Evolutionary conservation across 805 yeast genomes (phyloP), one percentile per base, ranked within the genome.

Genomic region (Saccharomycopsis selenospora): DNA sequence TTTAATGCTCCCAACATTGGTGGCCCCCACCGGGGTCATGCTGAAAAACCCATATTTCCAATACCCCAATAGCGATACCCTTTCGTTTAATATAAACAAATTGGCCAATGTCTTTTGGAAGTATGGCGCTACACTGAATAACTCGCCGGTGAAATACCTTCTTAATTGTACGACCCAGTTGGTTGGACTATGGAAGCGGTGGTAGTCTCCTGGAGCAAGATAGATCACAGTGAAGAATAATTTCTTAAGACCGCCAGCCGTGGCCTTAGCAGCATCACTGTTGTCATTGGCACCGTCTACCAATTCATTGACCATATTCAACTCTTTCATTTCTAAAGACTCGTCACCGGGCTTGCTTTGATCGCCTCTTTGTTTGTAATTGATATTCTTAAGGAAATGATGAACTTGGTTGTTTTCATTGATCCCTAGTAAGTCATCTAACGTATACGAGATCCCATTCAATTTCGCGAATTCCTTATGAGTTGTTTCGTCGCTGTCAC

Each of bases 1-100:
- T 51, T 84, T 81, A 56, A 93, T 93, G 59, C 95, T 84, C 4
- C 99, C 99, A 26, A 93, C 99, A 66, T 93, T 93, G 2, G 99
- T 93, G 22, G 99, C 99, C 11, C 99, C 99, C 10, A 93, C 99
- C 0, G 99, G 97, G 0, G 96, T 91, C 99, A 93, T 93, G 55
- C 95, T 83, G 69, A 93, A 93, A 59, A 93, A 93, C 0, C 99
- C 99, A 63, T 93, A 76, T 62, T 85, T 86, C 99, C 99, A 93
- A 59, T 87, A 81, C 1, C 99, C 99, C 49, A 93, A 73, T 44
- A 93, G 68, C 0, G 99, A 95, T 2, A 93, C 99, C 58, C 99
- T 76, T 67, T 93, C 99, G 63, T 93, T 93, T 57, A 93, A 69
- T 3, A 91, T 86, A 63, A 93, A 93, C 55, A 93, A 74, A 36